A percentile compares a stretch with the other conserved stretches of the same genome.
phyloP scores from a whole-genome alignment of 768 basidiomycete species.

The Pleurotus salmoneostramineus region DNA sequence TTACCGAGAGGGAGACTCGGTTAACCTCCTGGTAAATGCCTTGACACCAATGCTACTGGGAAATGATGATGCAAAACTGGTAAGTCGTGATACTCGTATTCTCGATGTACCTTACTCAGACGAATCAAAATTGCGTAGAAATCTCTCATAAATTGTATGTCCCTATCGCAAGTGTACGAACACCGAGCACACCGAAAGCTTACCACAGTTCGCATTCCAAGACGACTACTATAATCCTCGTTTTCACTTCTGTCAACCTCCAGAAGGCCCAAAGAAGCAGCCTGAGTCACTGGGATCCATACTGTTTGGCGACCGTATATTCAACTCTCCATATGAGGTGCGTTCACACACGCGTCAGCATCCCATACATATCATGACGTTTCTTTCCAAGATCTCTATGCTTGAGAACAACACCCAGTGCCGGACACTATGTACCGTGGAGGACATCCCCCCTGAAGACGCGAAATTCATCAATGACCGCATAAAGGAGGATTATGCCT shows the following conservation, averaged over 20 bases:
- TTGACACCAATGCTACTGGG: conserved; percentile 81
- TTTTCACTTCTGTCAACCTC: conserved; percentile 84
- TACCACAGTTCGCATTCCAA: conserved; percentile 23
- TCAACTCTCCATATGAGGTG: conserved; percentile 86
- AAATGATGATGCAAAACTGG: conserved; percentile 68
- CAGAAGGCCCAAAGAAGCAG: conserved; percentile 64
- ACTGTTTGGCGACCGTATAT: conserved; percentile 95
- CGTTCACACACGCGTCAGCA: conserved; percentile 19
- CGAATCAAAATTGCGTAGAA: conserved; percentile 43
- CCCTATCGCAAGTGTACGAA: neutral
- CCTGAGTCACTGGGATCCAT: conserved; percentile 91
- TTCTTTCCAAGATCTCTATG: conserved; percentile 68
- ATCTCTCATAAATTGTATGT: conserved; percentile 88
- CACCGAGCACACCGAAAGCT: neutral
- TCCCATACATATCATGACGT: conserved; percentile 7
- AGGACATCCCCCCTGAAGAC: conserved; percentile 59
- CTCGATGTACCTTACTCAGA: neutral
- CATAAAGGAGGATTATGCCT: conserved; percentile 86
- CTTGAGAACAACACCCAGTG: conserved; percentile 73
- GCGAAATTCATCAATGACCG: conserved; percentile 89
- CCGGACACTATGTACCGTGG: conserved; percentile 61
- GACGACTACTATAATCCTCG: conserved; percentile 92
- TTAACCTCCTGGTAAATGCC: conserved; percentile 83
- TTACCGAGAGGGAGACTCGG: conserved; percentile 68
- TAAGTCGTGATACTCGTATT: conserved; percentile 32